These are phyloP conservation scores for Melanomma pulvis-pyrius DNA, from an alignment of 495 filamentous ascomycete genomes.

Conservation along the genomic window DNA sequence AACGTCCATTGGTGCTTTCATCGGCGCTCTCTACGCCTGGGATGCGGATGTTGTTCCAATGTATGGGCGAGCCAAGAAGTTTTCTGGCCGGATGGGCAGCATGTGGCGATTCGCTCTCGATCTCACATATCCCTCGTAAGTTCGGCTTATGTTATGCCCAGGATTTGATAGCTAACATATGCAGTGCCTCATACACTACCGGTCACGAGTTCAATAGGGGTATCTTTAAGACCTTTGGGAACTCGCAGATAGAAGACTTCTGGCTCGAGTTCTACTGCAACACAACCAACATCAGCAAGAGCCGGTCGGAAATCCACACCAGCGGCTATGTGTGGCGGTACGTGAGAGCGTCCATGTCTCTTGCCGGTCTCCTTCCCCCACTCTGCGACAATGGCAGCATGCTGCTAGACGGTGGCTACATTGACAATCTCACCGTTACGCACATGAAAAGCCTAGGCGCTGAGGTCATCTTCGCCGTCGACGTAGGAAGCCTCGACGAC, in stretches of 20 bases:
- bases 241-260: conserved; percentile 96
- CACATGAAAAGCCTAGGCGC: conserved; percentile 96
- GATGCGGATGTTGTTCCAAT: conserved; percentile 97
- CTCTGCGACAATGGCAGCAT: conserved; percentile 96
- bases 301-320: conserved; percentile 85
- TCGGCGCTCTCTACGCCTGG: conserved; percentile 91
- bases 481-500: conserved; percentile 91
- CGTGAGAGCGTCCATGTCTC: conserved; percentile 91
- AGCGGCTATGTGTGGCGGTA: conserved; percentile 97
- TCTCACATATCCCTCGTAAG: conserved; percentile 82
- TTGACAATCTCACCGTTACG: conserved; percentile 94
- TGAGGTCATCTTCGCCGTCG: conserved; percentile 92
- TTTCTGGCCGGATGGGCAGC: conserved; percentile 93
- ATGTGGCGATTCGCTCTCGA: conserved; percentile 97
- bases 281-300: conserved; percentile 94
- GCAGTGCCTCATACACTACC: conserved; percentile 79
- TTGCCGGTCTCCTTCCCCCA: conserved; percentile 88
- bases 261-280: conserved; percentile 99
- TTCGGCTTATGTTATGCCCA: conserved; percentile 38
- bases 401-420: conserved; percentile 93
- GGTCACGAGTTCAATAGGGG: conserved; percentile 99
- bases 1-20: conserved; percentile 97
- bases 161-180: background rate
- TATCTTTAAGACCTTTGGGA: conserved; percentile 97
- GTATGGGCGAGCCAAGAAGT: conserved; percentile 95